These are phyloP conservation scores for Fusarium sp. DNA, from an alignment of 2,329 filamentous ascomycete genomes.

Conservation along the genomic window DNA sequence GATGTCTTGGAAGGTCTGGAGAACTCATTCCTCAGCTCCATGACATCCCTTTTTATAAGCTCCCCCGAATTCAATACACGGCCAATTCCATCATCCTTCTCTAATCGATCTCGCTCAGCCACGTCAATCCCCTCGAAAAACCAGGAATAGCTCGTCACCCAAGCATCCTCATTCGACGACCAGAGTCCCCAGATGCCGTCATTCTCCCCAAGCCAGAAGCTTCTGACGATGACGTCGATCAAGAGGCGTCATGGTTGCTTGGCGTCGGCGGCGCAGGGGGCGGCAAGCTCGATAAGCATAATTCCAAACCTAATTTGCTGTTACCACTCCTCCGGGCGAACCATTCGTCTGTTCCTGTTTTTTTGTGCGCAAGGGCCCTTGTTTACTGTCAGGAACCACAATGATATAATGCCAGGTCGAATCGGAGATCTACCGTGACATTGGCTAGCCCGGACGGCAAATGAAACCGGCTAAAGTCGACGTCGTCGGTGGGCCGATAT, in stretches of 20 bases:
- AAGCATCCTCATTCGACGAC: constrained; percentile 8
- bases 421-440: constrained; percentile 8
- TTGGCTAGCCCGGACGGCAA: constrained; percentile 12
- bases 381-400: constrained; percentile 1
- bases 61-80: background rate
- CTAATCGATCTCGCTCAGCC: background rate
- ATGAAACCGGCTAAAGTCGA: constrained; percentile 10
- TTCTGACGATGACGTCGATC: constrained; percentile 30
- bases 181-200: constrained; percentile 17
- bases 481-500: constrained; percentile 14
- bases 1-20: background rate
- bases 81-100: constrained; percentile 10
- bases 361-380: background rate
- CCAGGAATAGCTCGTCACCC: constrained; percentile 4
- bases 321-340: background rate
- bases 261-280: constrained; percentile 13
- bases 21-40: background rate
- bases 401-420: background rate
- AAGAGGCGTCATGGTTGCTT: constrained; percentile 10
- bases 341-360: constrained; percentile 11
- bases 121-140: background rate
- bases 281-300: constrained; percentile 37
- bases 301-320: constrained; percentile 28
- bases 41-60: constrained; percentile 6
- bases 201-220: constrained; percentile 4